Percentiles rank a stretch among this genome's conserved stretches.
Conservation (phyloP, 345 rosid genomes). For the Eucalyptus tenuipes region DNA sequence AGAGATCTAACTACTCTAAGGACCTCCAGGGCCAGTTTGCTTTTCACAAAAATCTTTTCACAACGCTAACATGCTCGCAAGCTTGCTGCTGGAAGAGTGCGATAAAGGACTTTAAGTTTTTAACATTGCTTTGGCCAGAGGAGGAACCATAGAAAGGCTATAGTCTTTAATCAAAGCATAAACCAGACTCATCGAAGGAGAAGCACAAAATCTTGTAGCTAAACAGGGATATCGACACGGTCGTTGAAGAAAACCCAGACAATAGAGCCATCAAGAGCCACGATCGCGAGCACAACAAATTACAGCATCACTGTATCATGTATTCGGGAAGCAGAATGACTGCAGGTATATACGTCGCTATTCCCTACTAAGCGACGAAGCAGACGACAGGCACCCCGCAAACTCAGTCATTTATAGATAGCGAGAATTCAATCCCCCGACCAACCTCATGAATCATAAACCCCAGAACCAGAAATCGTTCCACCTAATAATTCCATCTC, state of each 20-base stretch:
- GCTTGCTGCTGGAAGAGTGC: not conserved
- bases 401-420: not conserved
- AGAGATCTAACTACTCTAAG: not conserved
- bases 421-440: not conserved
- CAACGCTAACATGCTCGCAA: not conserved
- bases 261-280: not conserved
- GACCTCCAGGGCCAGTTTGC: not conserved
- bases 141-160: not conserved
- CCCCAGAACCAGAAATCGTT: not conserved
- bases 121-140: not conserved
- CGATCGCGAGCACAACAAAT: not conserved
- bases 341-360: not conserved
- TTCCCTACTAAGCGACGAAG: not conserved
- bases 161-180: not conserved
- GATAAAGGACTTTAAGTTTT: not conserved
- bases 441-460: not conserved
- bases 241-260: not conserved
- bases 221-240: not conserved
- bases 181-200: not conserved
- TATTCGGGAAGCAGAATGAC: not conserved
- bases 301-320: not conserved
- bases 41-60: not conserved
- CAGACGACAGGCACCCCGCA: not conserved
- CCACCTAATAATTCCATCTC: not conserved
- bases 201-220: not conserved